A percentile compares a stretch with the other conserved stretches of the same genome.
These are phyloP conservation scores for Silene vulgaris DNA, from an alignment of 179 eudicot species.

Conservation along the genomic window DNA sequence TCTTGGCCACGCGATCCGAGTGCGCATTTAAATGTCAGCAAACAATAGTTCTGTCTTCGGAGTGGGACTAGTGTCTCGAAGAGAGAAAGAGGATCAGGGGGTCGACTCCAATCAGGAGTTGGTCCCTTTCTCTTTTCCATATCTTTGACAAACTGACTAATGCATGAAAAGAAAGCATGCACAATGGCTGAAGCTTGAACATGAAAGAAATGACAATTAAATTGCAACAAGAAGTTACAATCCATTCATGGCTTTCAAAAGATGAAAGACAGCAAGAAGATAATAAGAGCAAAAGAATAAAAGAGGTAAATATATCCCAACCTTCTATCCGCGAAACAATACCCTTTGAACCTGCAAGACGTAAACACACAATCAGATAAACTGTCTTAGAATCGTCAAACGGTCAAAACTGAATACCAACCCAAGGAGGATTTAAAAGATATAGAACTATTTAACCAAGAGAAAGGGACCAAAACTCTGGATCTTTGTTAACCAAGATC, in stretches of 20 bases:
- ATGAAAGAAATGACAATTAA: too few relatives aligned
- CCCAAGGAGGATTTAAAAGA: neutral
- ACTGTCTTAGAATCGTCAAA: neutral
- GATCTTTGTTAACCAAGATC: neutral
- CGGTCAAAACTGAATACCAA: neutral
- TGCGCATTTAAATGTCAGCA: neutral
- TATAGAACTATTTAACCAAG: neutral
- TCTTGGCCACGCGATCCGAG: neutral
- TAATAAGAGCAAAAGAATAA: neutral
- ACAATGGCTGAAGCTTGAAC: too few relatives aligned
- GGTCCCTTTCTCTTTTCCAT: too few relatives aligned
- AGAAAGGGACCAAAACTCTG: neutral
- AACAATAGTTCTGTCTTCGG: neutral
- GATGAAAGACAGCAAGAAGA: neutral
- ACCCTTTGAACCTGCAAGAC: conserved; percentile 35
- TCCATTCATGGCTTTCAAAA: too few relatives aligned
- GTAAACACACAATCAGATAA: conserved; percentile 16
- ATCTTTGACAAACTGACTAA: too few relatives aligned
- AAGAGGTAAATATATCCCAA: conserved; percentile 13
- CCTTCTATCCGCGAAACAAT: conserved; percentile 46
- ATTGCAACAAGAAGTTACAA: too few relatives aligned
- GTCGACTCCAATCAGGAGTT: too few relatives aligned
- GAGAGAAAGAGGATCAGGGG: too few relatives aligned
- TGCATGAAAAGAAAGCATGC: too few relatives aligned
- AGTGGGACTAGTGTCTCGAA: too few relatives aligned